Evolutionary conservation across 2,329 filamentous ascomycete species (phyloP).

Genomic region (Cyphellophora attinorum): DNA sequence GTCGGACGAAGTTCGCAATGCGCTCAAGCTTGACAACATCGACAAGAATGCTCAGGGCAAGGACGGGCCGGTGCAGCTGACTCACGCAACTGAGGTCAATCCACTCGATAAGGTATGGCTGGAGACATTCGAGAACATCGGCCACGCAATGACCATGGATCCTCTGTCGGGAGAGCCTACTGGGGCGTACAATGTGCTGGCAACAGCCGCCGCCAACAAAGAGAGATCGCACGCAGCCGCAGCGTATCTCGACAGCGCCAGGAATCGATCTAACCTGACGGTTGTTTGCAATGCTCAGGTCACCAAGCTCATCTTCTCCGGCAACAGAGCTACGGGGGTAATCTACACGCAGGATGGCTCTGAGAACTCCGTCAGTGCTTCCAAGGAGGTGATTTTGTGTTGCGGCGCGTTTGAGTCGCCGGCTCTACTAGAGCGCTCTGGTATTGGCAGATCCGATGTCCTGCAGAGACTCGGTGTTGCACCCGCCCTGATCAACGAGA

Average conservation of each 20-base stretch:
- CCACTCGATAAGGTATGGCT: not conserved
- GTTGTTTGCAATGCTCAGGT: not conserved
- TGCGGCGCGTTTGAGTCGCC: not conserved
- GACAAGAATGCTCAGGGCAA: not conserved
- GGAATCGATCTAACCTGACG: constrained; percentile 10
- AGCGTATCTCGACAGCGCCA: not conserved
- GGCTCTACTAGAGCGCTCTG: not conserved
- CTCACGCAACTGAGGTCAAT: not conserved
- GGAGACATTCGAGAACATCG: not conserved
- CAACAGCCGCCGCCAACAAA: constrained; percentile 25
- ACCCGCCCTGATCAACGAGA: constrained; percentile 7
- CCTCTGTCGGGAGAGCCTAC: not conserved
- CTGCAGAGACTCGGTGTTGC: not conserved
- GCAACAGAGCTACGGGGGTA: not conserved
- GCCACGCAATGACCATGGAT: not conserved
- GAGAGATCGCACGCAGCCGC: not conserved
- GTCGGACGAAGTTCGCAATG: not conserved
- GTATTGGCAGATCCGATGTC: not conserved
- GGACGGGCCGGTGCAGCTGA: constrained; percentile 1
- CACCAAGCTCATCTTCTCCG: not conserved
- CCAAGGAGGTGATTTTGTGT: not conserved
- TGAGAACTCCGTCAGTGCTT: not conserved
- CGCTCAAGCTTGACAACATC: not conserved
- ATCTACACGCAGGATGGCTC: not conserved
- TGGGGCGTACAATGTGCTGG: no score